Conservation (phyloP, 169 alveolate species). For the Cryptosporidium xiaoi region DNA sequence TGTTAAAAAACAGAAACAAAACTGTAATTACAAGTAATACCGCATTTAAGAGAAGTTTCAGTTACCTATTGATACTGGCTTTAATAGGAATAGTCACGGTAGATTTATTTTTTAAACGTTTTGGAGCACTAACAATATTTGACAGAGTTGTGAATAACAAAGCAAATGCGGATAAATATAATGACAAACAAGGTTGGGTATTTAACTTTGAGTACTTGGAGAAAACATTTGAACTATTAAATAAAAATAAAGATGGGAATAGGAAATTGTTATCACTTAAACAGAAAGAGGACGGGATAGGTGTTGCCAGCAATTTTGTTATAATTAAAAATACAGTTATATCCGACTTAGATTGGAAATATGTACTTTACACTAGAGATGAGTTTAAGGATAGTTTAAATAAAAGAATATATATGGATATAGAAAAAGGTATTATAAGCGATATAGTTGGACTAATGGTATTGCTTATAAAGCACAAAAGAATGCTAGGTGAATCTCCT, state of each 20-base stretch:
- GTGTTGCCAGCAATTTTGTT: slow-evolving; percentile 13
- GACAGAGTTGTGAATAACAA: background rate
- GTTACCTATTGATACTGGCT: slow-evolving; percentile 25
- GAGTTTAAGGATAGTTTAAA: slow-evolving; percentile 12
- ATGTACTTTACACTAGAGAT: slow-evolving; percentile 35
- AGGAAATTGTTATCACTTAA: slow-evolving; percentile 16
- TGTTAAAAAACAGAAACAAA: slow-evolving; percentile 1
- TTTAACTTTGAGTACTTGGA: slow-evolving; percentile 28
- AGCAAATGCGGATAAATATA: background rate
- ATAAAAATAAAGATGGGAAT: slow-evolving; percentile 4
- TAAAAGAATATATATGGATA: slow-evolving; percentile 48
- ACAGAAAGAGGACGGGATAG: slow-evolving; percentile 36
- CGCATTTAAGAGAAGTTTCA: slow-evolving; percentile 39
- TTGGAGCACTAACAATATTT: slow-evolving; percentile 25
- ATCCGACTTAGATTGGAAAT: slow-evolving; percentile 25
- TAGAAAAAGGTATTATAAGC: slow-evolving; percentile 51
- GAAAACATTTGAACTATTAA: slow-evolving; percentile 10
- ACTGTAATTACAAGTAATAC: slow-evolving; percentile 45
- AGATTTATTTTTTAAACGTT: slow-evolving; percentile 41
- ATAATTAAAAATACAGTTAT: slow-evolving; percentile 7
- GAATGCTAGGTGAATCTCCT: slow-evolving; percentile 33
- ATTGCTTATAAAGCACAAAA: slow-evolving; percentile 43
- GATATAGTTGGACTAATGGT: slow-evolving; percentile 70
- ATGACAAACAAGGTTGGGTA: slow-evolving; percentile 3
- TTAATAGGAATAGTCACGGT: slow-evolving; percentile 16